Conservation (phyloP, 1,284 basidiomycete species). For the Taiwanofungus camphoratus region DNA sequence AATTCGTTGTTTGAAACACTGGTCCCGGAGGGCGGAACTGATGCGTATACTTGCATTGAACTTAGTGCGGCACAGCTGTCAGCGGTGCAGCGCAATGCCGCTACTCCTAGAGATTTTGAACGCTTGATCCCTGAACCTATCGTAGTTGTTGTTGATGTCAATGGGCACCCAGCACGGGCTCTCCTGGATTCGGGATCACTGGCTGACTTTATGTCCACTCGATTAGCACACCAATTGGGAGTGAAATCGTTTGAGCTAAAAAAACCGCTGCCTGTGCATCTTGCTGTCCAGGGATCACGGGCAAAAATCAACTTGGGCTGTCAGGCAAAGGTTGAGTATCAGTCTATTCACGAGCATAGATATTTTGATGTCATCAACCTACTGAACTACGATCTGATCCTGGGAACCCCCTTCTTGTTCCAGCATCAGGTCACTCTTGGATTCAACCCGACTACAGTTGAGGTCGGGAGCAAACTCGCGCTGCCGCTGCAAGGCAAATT, state of each 20-base stretch:
- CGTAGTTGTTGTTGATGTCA: conserved; percentile 26
- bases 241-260: conserved; percentile 13
- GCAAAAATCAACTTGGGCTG: conserved; percentile 23
- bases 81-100: conserved; percentile 7
- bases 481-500: conserved; percentile 15
- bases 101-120: conserved; percentile 4
- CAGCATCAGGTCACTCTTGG: conserved; percentile 17
- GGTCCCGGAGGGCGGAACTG: not conserved
- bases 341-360: conserved; percentile 19
- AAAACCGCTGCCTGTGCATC: conserved; percentile 25
- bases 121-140: conserved; percentile 11
- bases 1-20: not conserved
- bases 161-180: conserved; percentile 27
- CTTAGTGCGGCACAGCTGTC: not conserved
- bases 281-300: conserved; percentile 17
- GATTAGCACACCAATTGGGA: conserved; percentile 28
- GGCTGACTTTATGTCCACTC: conserved; percentile 33
- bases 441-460: conserved; percentile 15
- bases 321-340: conserved; percentile 20
- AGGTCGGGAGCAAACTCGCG: conserved; percentile 10
- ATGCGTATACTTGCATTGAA: not conserved
- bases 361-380: conserved; percentile 27
- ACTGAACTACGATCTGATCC: conserved; percentile 22
- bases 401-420: conserved; percentile 22
- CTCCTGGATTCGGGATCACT: conserved; percentile 32